Conservation (phyloP, 345 rosid genomes). For the Ailanthus altissimus region DNA sequence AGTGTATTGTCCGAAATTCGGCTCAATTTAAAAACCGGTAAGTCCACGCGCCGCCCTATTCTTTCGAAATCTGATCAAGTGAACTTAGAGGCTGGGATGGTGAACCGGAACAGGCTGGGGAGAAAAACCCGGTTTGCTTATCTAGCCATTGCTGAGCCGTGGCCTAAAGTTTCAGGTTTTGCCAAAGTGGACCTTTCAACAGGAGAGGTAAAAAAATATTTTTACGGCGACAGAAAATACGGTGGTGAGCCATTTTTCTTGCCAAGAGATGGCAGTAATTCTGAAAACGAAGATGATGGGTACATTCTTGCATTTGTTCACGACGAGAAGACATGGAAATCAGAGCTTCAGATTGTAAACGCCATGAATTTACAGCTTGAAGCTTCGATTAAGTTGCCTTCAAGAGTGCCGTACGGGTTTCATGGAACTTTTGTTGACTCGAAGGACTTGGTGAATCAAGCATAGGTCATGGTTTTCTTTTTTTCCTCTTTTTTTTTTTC, state of each 20-base stretch:
- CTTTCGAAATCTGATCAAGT: constrained; percentile 58
- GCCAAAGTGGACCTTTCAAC: constrained; percentile 82
- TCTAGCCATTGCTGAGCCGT: constrained; percentile 88
- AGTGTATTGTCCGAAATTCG: constrained; percentile 87
- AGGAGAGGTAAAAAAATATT: constrained; percentile 58
- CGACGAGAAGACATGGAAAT: constrained; percentile 73
- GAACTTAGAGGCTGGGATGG: constrained; percentile 98
- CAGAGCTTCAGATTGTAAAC: constrained; percentile 82
- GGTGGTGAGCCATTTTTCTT: constrained; percentile 93
- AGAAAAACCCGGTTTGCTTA: constrained; percentile 73
- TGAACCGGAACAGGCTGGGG: constrained; percentile 74
- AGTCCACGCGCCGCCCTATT: constrained; percentile 69
- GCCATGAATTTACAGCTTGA: constrained; percentile 62
- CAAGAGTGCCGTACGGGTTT: constrained; percentile 93
- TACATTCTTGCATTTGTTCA: constrained; percentile 77
- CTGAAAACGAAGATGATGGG: constrained; percentile 77
- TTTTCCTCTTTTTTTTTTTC: not conserved
- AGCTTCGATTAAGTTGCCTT: constrained; percentile 76
- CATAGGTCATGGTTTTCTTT: constrained; percentile 18
- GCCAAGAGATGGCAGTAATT: constrained; percentile 36
- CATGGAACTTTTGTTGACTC: constrained; percentile 87
- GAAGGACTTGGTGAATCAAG: constrained; percentile 65
- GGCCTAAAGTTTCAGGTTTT: constrained; percentile 94
- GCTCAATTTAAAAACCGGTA: constrained; percentile 74
- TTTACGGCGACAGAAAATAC: constrained; percentile 65